Evolutionary conservation across 306 rosid genomes (phyloP), one percentile per base, ranked within the genome.

Genomic region (Malus orientalis): DNA sequence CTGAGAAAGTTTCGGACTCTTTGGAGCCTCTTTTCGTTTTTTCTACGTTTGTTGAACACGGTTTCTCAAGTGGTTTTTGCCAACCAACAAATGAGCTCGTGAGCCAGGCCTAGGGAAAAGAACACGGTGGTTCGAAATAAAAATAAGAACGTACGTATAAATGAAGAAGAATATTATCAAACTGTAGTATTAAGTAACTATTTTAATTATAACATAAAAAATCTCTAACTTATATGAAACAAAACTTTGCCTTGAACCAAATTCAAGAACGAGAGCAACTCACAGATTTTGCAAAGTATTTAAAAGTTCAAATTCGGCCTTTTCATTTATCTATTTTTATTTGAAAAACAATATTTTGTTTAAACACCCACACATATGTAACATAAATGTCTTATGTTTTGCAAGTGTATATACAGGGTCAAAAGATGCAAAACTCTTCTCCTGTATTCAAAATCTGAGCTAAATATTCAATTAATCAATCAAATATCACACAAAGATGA

Each of bases 111-210:
- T 49, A 51, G 6, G 18, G 8, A 51, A 51, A 5, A 18, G 55
- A 51, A 2, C 20, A 5, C 18, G 0, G 20, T 16, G 3, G 55
- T 6, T 51, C 1, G 8, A 51, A 51, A 49, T 49, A 49, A 1
- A 49, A 49, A 14, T 10, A 42, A 42, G 45, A 42, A 42, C 12
- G 0, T 11, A 38, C 1, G 6, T 6, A 36, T 0, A 36, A 36
- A 7, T 2, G 0, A 7, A 38, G 2, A 0, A 38, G 0, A 38
- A 7, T 38, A 38, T 38, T 38, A 1, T 0, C 2, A 33, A 0
- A 1, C 0, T 6, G 9, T 7, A 38, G 10, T 38, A 38, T 38
- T 38, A 38, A 36, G 8, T 36, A 36, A 7, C 0, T 38, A 42
- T 42, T 42, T 42, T 42, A 42, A 42, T 42, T 42, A 42, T 42